A percentile compares a stretch with the other conserved stretches of the same genome.
These are phyloP conservation scores for Aquilaria yunnanensis DNA, from an alignment of 345 rosid species.

Conservation along the genomic window DNA sequence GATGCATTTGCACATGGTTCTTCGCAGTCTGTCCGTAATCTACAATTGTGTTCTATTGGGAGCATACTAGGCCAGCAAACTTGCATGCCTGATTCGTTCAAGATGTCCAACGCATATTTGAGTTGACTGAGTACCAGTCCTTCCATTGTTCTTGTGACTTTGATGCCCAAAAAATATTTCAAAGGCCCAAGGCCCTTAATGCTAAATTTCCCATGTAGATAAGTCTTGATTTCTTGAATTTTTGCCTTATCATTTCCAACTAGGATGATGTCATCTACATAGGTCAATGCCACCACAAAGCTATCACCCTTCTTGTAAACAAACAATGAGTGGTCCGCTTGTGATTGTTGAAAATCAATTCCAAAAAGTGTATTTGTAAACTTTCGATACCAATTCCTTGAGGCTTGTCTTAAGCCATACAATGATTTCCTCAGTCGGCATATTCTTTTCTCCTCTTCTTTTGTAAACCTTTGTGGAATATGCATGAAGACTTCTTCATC, in stretches of 20 bases:
- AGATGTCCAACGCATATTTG: neutral
- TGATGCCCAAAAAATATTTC: neutral
- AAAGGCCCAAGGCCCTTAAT: neutral
- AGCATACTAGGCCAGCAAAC: neutral
- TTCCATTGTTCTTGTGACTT: neutral
- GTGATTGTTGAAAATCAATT: neutral
- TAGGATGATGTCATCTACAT: neutral
- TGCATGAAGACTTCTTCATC: neutral
- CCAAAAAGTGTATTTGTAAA: neutral
- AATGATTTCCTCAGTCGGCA: neutral
- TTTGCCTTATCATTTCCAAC: neutral
- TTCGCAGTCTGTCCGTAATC: neutral
- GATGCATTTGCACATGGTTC: neutral
- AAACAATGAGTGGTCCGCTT: neutral
- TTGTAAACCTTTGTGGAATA: neutral
- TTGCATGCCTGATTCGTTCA: neutral
- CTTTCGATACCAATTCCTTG: neutral
- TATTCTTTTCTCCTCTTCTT: neutral
- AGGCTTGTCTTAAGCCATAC: neutral
- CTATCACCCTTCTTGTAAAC: neutral
- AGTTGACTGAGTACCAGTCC: neutral
- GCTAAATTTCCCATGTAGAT: too few species aligned
- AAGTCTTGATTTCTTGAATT: neutral
- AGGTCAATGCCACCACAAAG: neutral
- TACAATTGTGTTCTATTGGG: neutral